Percentiles rank a stretch among this genome's conserved stretches.
Evolutionary conservation across 2,329 filamentous ascomycete genomes (phyloP).

Genomic region (Botrytis cinerea): DNA sequence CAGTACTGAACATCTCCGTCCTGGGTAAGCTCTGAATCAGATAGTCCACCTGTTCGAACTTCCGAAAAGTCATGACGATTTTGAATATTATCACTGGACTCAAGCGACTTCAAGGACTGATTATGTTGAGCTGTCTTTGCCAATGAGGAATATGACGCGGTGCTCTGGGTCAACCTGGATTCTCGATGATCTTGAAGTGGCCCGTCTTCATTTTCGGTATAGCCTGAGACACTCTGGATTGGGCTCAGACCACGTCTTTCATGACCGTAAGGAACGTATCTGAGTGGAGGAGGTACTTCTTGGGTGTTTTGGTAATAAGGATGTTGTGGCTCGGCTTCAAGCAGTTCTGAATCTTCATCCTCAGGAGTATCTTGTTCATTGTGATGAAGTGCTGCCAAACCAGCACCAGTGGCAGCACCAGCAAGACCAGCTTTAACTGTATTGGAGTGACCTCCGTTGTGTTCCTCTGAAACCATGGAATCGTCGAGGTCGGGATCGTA

Average conservation of each 20-base stretch:
- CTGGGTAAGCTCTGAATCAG: constrained; percentile 50
- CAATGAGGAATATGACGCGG: constrained; percentile 63
- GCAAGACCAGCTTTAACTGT: constrained; percentile 35
- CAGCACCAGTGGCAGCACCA: constrained; percentile 42
- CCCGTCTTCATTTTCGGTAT: constrained; percentile 65
- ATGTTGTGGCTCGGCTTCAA: constrained; percentile 22
- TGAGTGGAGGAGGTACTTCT: constrained; percentile 63
- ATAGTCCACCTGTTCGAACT: constrained; percentile 41
- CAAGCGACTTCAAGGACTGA: constrained; percentile 54
- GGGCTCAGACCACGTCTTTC: constrained; percentile 77
- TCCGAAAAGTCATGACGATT: constrained; percentile 42
- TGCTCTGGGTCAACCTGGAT: constrained; percentile 54
- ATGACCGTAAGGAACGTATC: constrained; percentile 68
- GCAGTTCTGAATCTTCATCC: constrained; percentile 36
- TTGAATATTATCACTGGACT: constrained; percentile 37
- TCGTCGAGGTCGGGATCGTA: constrained; percentile 33
- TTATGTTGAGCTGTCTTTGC: constrained; percentile 57
- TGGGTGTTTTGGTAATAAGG: constrained; percentile 46
- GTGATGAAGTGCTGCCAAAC: constrained; percentile 44
- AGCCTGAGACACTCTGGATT: constrained; percentile 89
- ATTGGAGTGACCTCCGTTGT: constrained; percentile 37
- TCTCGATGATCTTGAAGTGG: constrained; percentile 52
- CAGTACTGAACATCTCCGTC: constrained; percentile 42
- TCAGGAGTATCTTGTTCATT: constrained; percentile 29
- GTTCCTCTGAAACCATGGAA: constrained; percentile 39